Evolutionary conservation across 148 eudicot species (phyloP).

Genomic region (Rheum nobile): DNA sequence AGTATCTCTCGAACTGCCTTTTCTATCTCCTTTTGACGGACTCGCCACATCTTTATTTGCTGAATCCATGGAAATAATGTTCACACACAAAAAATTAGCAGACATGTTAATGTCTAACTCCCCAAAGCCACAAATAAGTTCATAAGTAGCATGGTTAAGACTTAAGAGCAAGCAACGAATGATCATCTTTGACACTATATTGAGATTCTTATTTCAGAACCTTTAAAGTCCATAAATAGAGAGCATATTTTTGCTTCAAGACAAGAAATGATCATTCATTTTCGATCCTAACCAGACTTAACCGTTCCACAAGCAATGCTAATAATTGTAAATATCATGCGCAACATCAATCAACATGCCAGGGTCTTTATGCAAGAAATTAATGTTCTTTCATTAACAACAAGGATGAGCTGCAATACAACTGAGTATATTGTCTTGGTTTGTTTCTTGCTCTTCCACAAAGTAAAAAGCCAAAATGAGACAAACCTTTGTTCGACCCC

Average conservation of each 20-base stretch:
- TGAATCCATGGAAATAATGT: too few relatives aligned
- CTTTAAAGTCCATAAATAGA: background rate
- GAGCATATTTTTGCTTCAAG: background rate
- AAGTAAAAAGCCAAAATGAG: background rate
- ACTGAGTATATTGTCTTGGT: background rate
- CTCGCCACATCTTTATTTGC: constrained; percentile 90
- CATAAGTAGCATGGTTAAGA: too few relatives aligned
- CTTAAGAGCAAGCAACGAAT: too few relatives aligned
- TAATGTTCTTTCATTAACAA: background rate
- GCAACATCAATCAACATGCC: too few relatives aligned
- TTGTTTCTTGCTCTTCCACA: background rate
- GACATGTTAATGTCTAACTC: too few relatives aligned
- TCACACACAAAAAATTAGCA: background rate
- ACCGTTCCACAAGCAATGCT: background rate
- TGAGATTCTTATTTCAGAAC: too few relatives aligned
- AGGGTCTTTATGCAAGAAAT: too few relatives aligned
- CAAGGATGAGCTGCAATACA: background rate
- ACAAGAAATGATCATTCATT: background rate
- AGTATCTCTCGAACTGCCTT: constrained; percentile 25
- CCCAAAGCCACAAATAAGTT: too few relatives aligned
- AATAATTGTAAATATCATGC: background rate
- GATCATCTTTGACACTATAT: too few relatives aligned
- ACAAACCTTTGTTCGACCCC: constrained; percentile 85
- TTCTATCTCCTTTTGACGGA: constrained; percentile 69
- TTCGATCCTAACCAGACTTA: background rate